A percentile compares a stretch with the other conserved stretches of the same genome.
Evolutionary conservation across 192 early-diverging fungal genomes (phyloP).

Genomic region (Podochytrium sp.): DNA sequence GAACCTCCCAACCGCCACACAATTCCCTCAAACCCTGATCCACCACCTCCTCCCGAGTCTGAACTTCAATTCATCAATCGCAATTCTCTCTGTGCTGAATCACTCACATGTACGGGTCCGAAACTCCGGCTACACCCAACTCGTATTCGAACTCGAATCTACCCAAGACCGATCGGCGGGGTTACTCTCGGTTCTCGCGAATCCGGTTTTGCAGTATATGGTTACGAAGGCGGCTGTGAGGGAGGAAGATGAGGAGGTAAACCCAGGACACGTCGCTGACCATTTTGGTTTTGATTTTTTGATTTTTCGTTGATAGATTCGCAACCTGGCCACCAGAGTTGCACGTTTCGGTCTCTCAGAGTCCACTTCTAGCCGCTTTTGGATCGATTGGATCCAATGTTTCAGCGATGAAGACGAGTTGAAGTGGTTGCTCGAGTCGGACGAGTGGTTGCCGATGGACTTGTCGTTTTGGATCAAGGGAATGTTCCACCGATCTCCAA

Average conservation of each 20-base stretch:
- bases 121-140: neutral
- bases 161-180: neutral
- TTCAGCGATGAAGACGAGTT: constrained; percentile 21
- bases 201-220: constrained; percentile 1
- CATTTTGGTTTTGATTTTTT: neutral
- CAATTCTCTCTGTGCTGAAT: neutral
- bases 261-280: too few relatives aligned
- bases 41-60: neutral
- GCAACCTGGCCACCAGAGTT: neutral
- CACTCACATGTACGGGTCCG: constrained; percentile 1
- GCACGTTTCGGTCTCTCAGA: neutral
- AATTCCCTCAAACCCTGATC: neutral
- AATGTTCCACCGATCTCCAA: constrained; percentile 3
- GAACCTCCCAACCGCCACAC: neutral
- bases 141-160: neutral
- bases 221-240: neutral
- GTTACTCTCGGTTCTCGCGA: neutral
- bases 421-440: neutral
- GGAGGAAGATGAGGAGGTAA: neutral
- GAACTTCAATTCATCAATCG: neutral
- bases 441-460: neutral
- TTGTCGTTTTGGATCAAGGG: constrained; percentile 8
- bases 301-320: neutral
- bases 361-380: neutral
- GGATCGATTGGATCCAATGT: constrained; percentile 3